A percentile compares a stretch with the other conserved stretches of the same genome.
phyloP scores from a whole-genome alignment of 768 basidiomycete genomes.

The Russula compacta region DNA sequence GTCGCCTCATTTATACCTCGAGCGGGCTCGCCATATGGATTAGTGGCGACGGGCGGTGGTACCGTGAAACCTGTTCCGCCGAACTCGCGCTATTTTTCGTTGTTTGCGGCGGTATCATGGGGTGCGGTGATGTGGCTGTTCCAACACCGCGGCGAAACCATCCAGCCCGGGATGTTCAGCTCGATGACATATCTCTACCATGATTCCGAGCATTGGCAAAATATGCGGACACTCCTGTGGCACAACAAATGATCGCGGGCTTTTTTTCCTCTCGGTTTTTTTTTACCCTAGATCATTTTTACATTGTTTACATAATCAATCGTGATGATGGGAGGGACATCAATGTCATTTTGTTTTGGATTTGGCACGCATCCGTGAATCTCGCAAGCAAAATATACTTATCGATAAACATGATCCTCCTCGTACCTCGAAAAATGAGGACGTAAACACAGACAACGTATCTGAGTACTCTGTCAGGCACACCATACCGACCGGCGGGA shows the following conservation, averaged over 20 bases:
- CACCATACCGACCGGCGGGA: background rate
- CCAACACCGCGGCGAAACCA: conserved; percentile 74
- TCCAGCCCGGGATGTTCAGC: conserved; percentile 95
- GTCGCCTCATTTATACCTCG: conserved; percentile 89
- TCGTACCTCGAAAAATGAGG: conserved; percentile 3
- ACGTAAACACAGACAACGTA: conserved; percentile 11
- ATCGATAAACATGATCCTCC: conserved; percentile 19
- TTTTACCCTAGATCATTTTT: background rate
- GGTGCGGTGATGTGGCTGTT: conserved; percentile 97
- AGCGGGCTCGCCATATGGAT: conserved; percentile 45
- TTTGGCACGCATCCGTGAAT: background rate
- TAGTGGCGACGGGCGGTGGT: conserved; percentile 33
- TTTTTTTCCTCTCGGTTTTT: background rate
- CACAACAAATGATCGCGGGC: conserved; percentile 56
- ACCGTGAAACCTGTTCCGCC: conserved; percentile 69
- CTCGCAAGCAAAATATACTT: conserved; percentile 11
- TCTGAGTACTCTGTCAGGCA: conserved; percentile 11
- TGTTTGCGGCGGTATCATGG: conserved; percentile 87
- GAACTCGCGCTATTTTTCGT: conserved; percentile 71
- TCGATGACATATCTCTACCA: conserved; percentile 94
- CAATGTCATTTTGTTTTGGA: background rate
- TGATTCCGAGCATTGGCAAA: conserved; percentile 82
- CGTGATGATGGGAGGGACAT: no score
- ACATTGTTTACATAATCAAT: conserved; percentile 2
- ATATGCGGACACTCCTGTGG: conserved; percentile 81